These are phyloP conservation scores for Pseudocercospora ulei DNA, from an alignment of 2,329 filamentous ascomycete genomes.

Conservation along the genomic window DNA sequence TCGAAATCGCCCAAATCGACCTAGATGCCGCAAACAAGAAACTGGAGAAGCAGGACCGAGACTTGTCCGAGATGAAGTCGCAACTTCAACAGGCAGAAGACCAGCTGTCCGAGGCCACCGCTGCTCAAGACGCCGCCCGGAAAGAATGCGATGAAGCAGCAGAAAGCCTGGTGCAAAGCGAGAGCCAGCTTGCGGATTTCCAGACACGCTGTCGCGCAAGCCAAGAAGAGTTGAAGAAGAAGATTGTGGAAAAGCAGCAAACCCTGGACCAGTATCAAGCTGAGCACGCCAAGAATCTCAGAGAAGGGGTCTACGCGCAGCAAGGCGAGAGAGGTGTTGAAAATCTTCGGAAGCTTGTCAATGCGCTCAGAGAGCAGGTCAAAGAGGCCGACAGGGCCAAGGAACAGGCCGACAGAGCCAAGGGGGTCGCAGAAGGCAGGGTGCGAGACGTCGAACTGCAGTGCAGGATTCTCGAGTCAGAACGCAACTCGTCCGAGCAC, in stretches of 20 bases:
- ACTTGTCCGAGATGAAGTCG: conserved; percentile 31
- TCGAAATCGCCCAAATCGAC: conserved; percentile 13
- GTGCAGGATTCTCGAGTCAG: conserved; percentile 29
- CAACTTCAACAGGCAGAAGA: conserved; percentile 34
- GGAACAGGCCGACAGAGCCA: conserved; percentile 42
- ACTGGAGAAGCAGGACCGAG: conserved; percentile 21
- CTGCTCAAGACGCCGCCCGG: conserved; percentile 35
- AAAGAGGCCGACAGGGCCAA: conserved; percentile 47
- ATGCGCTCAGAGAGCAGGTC: conserved; percentile 46
- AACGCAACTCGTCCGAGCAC: conserved; percentile 19
- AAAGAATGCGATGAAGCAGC: conserved; percentile 38
- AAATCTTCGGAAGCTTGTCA: conserved; percentile 48
- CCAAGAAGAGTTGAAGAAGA: conserved; percentile 37
- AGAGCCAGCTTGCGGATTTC: conserved; percentile 46
- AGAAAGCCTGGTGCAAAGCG: conserved; percentile 22
- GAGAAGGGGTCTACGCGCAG: conserved; percentile 43
- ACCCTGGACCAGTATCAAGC: conserved; percentile 35
- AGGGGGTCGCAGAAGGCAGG: conserved; percentile 41
- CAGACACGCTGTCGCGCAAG: conserved; percentile 36
- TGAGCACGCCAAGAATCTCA: conserved; percentile 40
- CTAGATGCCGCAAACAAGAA: conserved; percentile 14
- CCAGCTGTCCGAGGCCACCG: conserved; percentile 30
- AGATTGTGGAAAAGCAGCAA: conserved; percentile 28
- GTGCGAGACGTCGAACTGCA: conserved; percentile 34
- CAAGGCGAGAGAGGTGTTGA: conserved; percentile 45